Base-by-base conservation (phyloP, 108 stramenopile species). In the Epithemia pelagica region DNA sequence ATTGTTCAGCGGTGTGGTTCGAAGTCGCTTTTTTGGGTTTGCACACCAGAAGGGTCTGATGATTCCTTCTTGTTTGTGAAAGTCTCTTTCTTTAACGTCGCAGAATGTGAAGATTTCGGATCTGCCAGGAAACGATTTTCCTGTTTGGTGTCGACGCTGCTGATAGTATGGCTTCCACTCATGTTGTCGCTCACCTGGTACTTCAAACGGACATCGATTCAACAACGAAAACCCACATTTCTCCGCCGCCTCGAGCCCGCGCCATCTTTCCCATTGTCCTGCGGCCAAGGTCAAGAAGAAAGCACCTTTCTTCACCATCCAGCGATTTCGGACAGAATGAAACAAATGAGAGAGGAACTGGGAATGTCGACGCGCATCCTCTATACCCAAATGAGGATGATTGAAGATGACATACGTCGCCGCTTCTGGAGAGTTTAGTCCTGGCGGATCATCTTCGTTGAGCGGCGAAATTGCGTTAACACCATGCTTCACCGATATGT, bases 341-440 rank as follows among this genome's bases (percentile, higher is more conserved):
- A 94, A 89, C 32, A 94, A 77, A 73, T 94, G 93, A 28, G 63
- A 65, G 10, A 94, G 72, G 72, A 94, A 94, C 23, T 84, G 69
- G 19, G 59, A 67, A 80, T 94, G 93, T 2, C 77, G 76, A 32
- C 62, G 54, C 28, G 85, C 82, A 68, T 88, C 79, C 77, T 94
- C 93, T n/a, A 65, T 82, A 0, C 88, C 93, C 65, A 94, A 67
- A 58, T 94, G 93, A 2, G 93, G 93, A 75, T 94, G 93, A 65
- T 94, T 79, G 73, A 94, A 94, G 22, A 94, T 77, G 28, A 94
- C 85, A 64, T 74, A 79, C 58, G 85, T 75, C 26, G 54, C 53
- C 29, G 56, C 32, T 67, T 58, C 37, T 15, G 15, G 5, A 56
- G 55, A 8, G 19, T 7, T 20, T 55, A 23, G 5, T 24, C 32